These are phyloP conservation scores for Ganoderma boninense DNA, from an alignment of 1,284 basidiomycete species.

Conservation along the genomic window DNA sequence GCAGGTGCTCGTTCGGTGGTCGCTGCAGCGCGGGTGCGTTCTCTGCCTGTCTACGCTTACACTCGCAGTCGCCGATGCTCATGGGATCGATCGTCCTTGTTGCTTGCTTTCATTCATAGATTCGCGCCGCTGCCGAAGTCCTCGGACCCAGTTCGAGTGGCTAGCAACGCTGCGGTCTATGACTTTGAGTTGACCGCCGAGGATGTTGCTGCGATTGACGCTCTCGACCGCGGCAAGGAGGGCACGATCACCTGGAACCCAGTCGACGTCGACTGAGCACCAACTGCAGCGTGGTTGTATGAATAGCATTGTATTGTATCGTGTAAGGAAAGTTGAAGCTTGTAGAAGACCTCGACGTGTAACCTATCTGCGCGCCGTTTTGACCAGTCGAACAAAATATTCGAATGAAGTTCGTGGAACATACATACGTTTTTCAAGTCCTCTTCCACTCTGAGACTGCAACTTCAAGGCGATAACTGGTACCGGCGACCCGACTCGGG, in stretches of 20 bases:
- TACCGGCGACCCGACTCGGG: not conserved
- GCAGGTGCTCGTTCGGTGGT: constrained; percentile 76
- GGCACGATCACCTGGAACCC: constrained; percentile 61
- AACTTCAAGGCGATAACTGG: not conserved
- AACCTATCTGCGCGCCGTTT: not conserved
- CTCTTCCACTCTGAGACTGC: not conserved
- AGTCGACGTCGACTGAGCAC: constrained; percentile 40
- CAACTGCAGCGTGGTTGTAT: constrained; percentile 32
- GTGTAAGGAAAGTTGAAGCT: constrained; percentile 27
- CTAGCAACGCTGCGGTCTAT: constrained; percentile 59
- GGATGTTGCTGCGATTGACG: constrained; percentile 58
- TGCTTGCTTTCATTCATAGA: constrained; percentile 35
- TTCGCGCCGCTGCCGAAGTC: constrained; percentile 64
- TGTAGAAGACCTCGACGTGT: not conserved
- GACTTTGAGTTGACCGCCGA: constrained; percentile 57
- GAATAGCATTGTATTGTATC: constrained; percentile 22
- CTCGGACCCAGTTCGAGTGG: constrained; percentile 54
- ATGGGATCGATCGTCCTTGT: too few species aligned
- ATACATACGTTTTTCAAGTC: not conserved
- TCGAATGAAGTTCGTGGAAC: not conserved
- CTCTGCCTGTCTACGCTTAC: too few species aligned
- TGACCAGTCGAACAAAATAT: not conserved
- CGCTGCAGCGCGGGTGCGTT: constrained; percentile 59
- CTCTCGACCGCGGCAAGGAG: constrained; percentile 52
- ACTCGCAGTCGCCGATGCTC: too few species aligned